These are phyloP conservation scores for Geotrichum klebahnii DNA, from an alignment of 1,139 yeast genomes.

Conservation along the genomic window DNA sequence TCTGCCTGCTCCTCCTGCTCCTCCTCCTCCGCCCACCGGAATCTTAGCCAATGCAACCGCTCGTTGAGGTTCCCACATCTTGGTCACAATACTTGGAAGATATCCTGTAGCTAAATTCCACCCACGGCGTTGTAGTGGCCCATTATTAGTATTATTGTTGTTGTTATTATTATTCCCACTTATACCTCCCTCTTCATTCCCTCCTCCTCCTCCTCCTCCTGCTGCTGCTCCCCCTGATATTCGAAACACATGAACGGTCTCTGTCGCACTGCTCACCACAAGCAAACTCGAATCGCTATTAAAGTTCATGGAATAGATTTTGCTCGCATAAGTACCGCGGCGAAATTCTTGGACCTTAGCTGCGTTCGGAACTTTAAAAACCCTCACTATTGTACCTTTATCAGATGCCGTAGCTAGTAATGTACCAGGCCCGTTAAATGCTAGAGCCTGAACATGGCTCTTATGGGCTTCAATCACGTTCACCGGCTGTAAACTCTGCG, in stretches of 20 bases:
- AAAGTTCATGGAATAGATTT: conserved; percentile 77
- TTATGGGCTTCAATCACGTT: conserved; percentile 93
- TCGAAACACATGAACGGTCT: conserved; percentile 87
- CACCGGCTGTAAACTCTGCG: conserved; percentile 71
- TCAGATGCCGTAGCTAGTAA: conserved; percentile 90
- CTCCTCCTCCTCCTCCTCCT: too few relatives aligned
- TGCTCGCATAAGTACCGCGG: conserved; percentile 90
- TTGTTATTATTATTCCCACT: too few relatives aligned
- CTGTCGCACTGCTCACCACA: conserved; percentile 84
- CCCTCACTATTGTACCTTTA: conserved; percentile 88
- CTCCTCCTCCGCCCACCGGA: conserved; percentile 41
- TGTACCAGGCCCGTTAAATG: conserved; percentile 76
- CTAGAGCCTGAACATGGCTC: conserved; percentile 72
- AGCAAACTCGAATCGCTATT: conserved; percentile 69
- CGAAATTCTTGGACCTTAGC: conserved; percentile 82
- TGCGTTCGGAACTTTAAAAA: conserved; percentile 81
- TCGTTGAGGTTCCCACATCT: conserved; percentile 78
- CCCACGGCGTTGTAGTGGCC: too few relatives aligned
- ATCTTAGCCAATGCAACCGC: conserved; percentile 91
- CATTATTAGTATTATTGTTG: too few relatives aligned
- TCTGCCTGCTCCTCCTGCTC: too few relatives aligned
- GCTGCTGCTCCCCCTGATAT: too few relatives aligned
- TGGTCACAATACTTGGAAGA: conserved; percentile 76
- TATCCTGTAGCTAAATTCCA: too few relatives aligned
- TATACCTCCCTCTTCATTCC: too few relatives aligned